Evolutionary conservation across 139 green algal genomes (phyloP), one percentile per base, ranked within the genome.

Genomic region (Klebsormidium nitens): DNA sequence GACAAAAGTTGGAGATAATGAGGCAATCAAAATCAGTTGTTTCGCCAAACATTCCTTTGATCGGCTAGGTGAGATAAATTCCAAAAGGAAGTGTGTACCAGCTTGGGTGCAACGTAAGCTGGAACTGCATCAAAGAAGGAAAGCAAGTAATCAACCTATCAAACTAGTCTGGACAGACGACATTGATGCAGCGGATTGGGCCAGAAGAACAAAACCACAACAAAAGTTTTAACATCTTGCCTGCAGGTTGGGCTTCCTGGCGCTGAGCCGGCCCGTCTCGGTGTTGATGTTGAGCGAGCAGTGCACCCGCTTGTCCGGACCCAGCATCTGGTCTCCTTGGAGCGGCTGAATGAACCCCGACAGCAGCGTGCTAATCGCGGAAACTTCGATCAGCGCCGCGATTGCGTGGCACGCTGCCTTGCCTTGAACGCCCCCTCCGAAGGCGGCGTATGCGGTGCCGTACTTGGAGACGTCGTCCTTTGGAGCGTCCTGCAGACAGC

Each of bases 221-320:
- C n/a, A n/a, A n/a, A n/a, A n/a, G n/a, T n/a, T n/a, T n/a, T n/a
- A n/a, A n/a, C n/a, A 31, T 8, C 65, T 4, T 14, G 75, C 68
- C 85, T 98, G 93, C 57, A 98, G 81, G 77, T 96, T 97, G 66
- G 93, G 93, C 36, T 90, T 69, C 26, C 91, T 81, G 4, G 91
- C 89, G 1, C 82, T 92, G 36, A 98, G 83, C 0, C 93, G 84
- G 0, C 93, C 93, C 6, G 93, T 98, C 86, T 98, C 93, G 0
- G 93, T 98, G 85, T 98, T 98, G 82, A 98, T 91, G 86, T 98
- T 98, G 47, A 98, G 82, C 23, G 85, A 93, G 81, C 89, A 95
- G 79, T 98, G 93, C 36, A 98, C 82, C 8, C 93, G 81, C 50
- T 84, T 57, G 31, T 72, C 48, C 1, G 36, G 31, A 4, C 50